Evolutionary conservation across 345 rosid genomes (phyloP), one percentile per base, ranked within the genome.

Genomic region (Eucalyptus guilfoylei): DNA sequence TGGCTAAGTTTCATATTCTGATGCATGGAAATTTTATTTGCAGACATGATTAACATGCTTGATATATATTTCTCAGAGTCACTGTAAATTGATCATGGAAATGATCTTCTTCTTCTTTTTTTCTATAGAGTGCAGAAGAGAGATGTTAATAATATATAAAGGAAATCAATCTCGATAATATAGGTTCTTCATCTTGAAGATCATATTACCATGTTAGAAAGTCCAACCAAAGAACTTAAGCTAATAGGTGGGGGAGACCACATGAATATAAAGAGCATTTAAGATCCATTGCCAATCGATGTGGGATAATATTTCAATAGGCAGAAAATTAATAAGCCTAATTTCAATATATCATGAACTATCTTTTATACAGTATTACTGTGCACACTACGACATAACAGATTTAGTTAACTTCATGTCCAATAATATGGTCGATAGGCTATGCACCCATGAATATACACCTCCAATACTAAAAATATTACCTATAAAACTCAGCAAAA

Each of bases 401-500:
- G 14, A 47, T 30, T 17, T n/a, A n/a, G 26, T n/a, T 52, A 6
- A 49, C 5, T 17, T 13, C 3, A 86, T 6, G 5, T 32, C 6
- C 40, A 32, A 15, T 23, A 67, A 16, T 67, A 67, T 9, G 23
- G 6, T 67, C 23, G 8, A 40, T 8, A 32, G 80, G 24, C 40
- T 15, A 67, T 32, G 58, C 21, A 34, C 49, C 32, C 37, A 10
- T 40, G 48, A 12, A 62, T n/a, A 64, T 12, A 6, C 11, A 4
- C 21, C 40, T 67, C 11, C 15, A 4, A 32, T 67, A 6, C 80
- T 4, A 67, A 64, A 15, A 32, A 32, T 67, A 15, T 88, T 88
- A 96, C 99, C 98, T 93, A 90, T 95, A 95, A 69, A 95, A 96
- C 91, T 95, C 99, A 1, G 95, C 97, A 90, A 95, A 97, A 86